Evolutionary conservation across 495 filamentous ascomycete species (phyloP), one percentile per base, ranked within the genome.

Genomic region (Filosporella fistucella): DNA sequence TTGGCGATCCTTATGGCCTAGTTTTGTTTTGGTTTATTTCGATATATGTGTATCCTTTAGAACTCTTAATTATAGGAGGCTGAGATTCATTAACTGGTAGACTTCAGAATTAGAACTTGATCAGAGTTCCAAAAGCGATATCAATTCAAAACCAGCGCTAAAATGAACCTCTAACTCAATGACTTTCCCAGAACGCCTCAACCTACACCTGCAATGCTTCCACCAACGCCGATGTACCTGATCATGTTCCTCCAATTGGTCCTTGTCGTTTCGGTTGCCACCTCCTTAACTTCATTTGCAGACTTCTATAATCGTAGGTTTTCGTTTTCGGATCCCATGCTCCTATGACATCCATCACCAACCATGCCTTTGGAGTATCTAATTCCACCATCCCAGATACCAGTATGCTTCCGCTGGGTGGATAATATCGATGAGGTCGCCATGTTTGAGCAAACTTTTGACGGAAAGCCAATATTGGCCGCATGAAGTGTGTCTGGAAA

Each of bases 361-460:
- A 70, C 50, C 68, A 69, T 3, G 74, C 82, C 40, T 67, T 76
- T 0, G 75, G 59, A 1, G 84, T 80, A 23, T 72, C 67, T 1
- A 91, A 38, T 43, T 84, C 82, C 0, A 94, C 75, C 1, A 86
- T 65, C 0, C 88, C 88, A 16, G 64, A 65, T 17, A 91, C 68
- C 13, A 75, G 61, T 41, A 91, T 75, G 20, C 72, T 73, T 2
- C 88, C 88, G 20, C 81, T 73, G 9, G 77, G 81, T 28, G 81
- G 74, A 21, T 75, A 62, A 2, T 59, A 42, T 11, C 28, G 40
- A n/a, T 63, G 54, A 0, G 66, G 63, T 25, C 45, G 57, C 71
- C 70, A 78, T 1, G 58, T 66, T 48, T 78, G 61, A 9, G 46
- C 56, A 14, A 86, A 66, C 22, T 68, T 77, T 21, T 62, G 47